Conservation (phyloP, 2,329 filamentous ascomycete species). For the Neofusicoccum cordaticola region DNA sequence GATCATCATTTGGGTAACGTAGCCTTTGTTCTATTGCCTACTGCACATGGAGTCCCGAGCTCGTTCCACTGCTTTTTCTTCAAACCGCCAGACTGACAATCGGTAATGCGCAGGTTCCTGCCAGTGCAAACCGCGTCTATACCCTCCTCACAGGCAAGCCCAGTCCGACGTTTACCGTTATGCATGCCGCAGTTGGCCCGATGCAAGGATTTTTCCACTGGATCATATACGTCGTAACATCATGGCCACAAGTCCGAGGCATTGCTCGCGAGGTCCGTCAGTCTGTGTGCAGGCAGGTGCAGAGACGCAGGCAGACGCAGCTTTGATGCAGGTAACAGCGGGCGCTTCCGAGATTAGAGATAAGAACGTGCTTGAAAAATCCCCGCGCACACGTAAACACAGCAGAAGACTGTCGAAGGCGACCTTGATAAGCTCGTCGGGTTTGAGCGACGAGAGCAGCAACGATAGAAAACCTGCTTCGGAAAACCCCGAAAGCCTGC, state of each 20-base stretch:
- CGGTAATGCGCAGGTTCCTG: slow-evolving; percentile 52
- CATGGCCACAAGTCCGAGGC: slow-evolving; percentile 26
- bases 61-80: too few relatives aligned
- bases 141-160: slow-evolving; percentile 57
- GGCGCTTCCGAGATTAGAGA: too few relatives aligned
- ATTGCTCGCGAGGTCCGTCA: not conserved
- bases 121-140: slow-evolving; percentile 75
- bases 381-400: too few relatives aligned
- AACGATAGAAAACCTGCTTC: too few relatives aligned
- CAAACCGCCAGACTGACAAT: too few relatives aligned
- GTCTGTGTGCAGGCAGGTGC: not conserved
- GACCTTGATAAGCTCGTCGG: too few relatives aligned
- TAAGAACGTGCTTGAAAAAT: too few relatives aligned
- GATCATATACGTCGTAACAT: slow-evolving; percentile 72
- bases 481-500: too few relatives aligned
- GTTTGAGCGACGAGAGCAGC: too few relatives aligned
- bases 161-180: slow-evolving; percentile 61
- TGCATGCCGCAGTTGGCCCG: slow-evolving; percentile 71
- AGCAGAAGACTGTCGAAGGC: too few relatives aligned
- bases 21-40: not conserved
- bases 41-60: too few relatives aligned
- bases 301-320: not conserved
- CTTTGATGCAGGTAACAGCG: not conserved
- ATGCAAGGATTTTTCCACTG: slow-evolving; percentile 84
- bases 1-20: slow-evolving; percentile 63